Evolutionary conservation across 345 rosid genomes (phyloP).

Genomic region (Citrus reticulata): DNA sequence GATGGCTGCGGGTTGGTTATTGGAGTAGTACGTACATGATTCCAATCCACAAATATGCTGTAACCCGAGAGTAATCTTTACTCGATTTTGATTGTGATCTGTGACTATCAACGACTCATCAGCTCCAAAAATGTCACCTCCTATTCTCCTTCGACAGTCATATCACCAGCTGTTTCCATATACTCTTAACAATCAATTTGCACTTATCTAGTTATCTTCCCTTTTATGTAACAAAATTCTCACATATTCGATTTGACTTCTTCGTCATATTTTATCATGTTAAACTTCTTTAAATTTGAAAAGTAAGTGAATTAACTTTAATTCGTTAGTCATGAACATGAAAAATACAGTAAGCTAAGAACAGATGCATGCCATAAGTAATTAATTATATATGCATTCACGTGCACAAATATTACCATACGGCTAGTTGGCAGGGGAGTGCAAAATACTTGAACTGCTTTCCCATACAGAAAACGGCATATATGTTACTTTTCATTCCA

Average conservation of each 20-base stretch:
- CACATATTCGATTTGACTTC: neutral
- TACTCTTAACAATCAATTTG: too few species aligned
- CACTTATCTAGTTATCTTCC: neutral
- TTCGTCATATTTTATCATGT: neutral
- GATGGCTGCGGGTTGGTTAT: neutral
- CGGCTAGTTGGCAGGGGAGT: too few species aligned
- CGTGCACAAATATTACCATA: too few species aligned
- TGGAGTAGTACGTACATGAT: neutral
- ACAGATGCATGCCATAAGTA: too few species aligned
- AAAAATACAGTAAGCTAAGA: too few species aligned
- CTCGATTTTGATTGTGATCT: conserved; percentile 35
- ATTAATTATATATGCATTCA: too few species aligned
- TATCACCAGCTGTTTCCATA: neutral
- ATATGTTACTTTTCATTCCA: too few species aligned
- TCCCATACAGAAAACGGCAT: too few species aligned
- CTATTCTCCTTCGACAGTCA: neutral
- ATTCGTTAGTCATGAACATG: too few species aligned
- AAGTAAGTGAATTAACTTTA: too few species aligned
- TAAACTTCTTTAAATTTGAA: too few species aligned
- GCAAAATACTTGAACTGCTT: too few species aligned
- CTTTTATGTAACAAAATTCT: neutral
- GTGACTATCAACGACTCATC: neutral
- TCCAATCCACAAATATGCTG: conserved; percentile 15
- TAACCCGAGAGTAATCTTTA: conserved; percentile 34
- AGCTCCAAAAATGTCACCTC: conserved; percentile 15